Base-by-base conservation (phyloP, 2,329 filamentous ascomycete species). In the Beauveria asiatica region DNA sequence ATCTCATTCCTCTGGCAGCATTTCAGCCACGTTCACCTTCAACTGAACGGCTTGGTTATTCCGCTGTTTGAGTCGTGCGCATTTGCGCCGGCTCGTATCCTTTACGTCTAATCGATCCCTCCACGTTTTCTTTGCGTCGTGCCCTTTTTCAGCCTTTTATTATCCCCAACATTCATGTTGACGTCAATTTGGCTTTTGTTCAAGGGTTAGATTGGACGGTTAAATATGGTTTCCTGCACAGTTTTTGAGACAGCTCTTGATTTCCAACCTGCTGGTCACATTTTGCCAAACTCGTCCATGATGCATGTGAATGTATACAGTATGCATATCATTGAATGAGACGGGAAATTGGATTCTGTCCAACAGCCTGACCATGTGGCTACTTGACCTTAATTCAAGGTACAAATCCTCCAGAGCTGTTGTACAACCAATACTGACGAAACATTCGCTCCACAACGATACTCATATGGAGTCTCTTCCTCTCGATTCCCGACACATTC, bases 171-270 rank as follows among this genome's bases (percentile, higher is more conserved):
- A 50, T 37, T 58, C 42, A 39, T 58, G 56, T 58, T 48, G 37
- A 58, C 44, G 48, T 51, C 56, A 58, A 51, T 42, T 45, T 68
- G 67, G 46, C 62, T 66, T 53, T 25, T 33, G 13, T n/a, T 48
- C 54, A 57, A 57, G 42, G 53, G 46, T 44, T 58, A 51, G 56
- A 51, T 58, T 25, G 21, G 33, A 58, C 17, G 56, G 46, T 44
- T 19, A 27, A 51, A 42, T 44, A 44, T 39, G 46, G 37, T 27
- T 58, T 33, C 7, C 56, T 33, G 46, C 37, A 37, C 37, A 16
- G 56, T 51, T 58, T 57, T 58, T 58, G 56, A 33, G 50, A 51
- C 45, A 58, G 46, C 56, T 58, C 56, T 58, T 51, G 56, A 21
- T 50, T 37, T 45, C 37, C 25, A 50, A 51, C 37, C 39, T 44